Base-by-base conservation (phyloP, 2,329 filamentous ascomycete species). In the Nemania sp. region DNA sequence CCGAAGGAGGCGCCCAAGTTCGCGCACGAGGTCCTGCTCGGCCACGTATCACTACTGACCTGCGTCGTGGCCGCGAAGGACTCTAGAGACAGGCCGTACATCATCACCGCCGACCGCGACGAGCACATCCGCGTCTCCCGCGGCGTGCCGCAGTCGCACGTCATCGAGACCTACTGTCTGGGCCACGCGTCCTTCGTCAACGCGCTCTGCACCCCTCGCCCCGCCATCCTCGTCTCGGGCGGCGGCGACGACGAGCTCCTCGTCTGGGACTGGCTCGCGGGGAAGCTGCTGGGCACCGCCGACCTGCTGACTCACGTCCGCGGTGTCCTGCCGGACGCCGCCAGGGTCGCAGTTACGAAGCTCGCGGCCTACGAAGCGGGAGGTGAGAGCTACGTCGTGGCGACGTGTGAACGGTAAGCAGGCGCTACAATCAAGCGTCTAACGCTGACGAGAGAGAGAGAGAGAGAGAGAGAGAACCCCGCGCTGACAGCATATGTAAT, bases 21-120 rank as follows among this genome's bases (percentile, higher is more conserved):
- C 72, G 88, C 92, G 68, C 86, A 92, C 68, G 85, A 88, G 39
- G 80, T 97, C 0, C 80, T 97, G 7, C 85, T 99, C 0, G 95
- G 95, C 12, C 95, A 99, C 76, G 95, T 99, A 13, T 97, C 94
- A 0, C 90, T 98, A 86, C 85, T 99, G 51, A 97, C 93, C 1
- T 88, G 91, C 70, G 74, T 97, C 53, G 75, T 80, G 2, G 80
- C 86, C 43, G 82, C 81, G 5, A 78, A 20, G 4, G 60, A 71
- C 72, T 80, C 66, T 64, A 77, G 67, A 61, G 74, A 68, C 21
- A 73, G 74, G 29, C 74, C 74, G 15, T 85, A 85, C 66, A 83
- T 87, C 71, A 65, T 87, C 66, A 85, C 84, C 0, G 79, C 78
- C 5, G 81, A 86, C 64, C 79, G 84, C 12, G 83, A 86, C 71